These are phyloP conservation scores for Pisolithus orientalis DNA, from an alignment of 768 basidiomycete genomes.

Conservation along the genomic window DNA sequence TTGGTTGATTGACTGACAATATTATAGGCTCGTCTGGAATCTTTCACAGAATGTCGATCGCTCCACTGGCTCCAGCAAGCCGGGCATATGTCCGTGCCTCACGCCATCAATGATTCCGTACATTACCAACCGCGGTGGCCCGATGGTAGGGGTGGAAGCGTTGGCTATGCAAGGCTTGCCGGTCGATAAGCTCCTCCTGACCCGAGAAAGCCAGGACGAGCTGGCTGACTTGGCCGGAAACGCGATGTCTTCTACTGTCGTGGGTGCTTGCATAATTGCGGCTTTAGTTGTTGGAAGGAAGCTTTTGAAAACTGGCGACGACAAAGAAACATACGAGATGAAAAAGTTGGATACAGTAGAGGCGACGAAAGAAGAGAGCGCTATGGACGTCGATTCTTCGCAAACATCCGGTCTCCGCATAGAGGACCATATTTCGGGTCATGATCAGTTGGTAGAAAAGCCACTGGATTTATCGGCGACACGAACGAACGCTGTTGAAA, in stretches of 20 bases:
- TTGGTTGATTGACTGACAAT: not conserved
- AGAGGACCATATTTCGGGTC: slow-evolving; percentile 60
- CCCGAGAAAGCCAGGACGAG: slow-evolving; percentile 90
- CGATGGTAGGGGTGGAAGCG: slow-evolving; percentile 91
- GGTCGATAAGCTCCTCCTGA: slow-evolving; percentile 84
- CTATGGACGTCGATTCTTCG: slow-evolving; percentile 45
- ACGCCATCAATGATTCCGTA: slow-evolving; percentile 97
- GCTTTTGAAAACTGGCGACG: slow-evolving; percentile 61
- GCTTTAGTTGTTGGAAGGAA: slow-evolving; percentile 66
- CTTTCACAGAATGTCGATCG: slow-evolving; percentile 95
- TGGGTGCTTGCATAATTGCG: slow-evolving; percentile 82
- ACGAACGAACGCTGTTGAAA: slow-evolving; percentile 38
- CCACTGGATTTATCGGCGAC: slow-evolving; percentile 65
- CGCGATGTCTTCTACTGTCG: slow-evolving; percentile 96
- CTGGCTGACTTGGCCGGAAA: slow-evolving; percentile 93
- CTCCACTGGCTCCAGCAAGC: slow-evolving; percentile 70
- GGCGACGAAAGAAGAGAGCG: slow-evolving; percentile 26
- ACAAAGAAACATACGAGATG: slow-evolving; percentile 62
- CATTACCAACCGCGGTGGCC: slow-evolving; percentile 91
- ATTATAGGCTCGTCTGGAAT: slow-evolving; percentile 81
- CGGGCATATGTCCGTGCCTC: slow-evolving; percentile 87
- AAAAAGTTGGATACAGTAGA: slow-evolving; percentile 38
- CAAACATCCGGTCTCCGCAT: slow-evolving; percentile 16
- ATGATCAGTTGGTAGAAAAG: slow-evolving; percentile 56
- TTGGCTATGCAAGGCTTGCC: slow-evolving; percentile 93